phyloP scores from a whole-genome alignment of 257 asterid genomes.

The Oldenlandia corymbosa region DNA sequence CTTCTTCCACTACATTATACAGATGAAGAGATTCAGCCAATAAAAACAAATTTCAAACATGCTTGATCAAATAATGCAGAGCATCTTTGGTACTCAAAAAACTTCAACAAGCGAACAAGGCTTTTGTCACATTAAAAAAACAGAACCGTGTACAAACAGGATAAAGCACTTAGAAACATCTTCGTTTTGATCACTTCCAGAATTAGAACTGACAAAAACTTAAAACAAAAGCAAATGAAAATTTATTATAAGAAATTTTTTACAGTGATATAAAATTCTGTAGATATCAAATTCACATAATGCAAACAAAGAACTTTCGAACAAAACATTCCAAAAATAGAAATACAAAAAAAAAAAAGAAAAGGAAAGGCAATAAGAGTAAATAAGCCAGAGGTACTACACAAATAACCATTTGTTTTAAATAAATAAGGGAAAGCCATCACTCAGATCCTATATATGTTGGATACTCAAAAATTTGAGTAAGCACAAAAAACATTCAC shows the following conservation, averaged over 20 bases:
- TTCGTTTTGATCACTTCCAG: background rate
- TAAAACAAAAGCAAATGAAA: background rate
- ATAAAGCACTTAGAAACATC: background rate
- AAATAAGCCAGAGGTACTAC: no score
- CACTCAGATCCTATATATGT: no score
- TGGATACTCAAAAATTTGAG: background rate
- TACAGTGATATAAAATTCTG: background rate
- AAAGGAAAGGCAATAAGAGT: background rate
- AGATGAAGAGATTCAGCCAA: background rate
- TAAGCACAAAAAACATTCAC: background rate
- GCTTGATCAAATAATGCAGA: background rate
- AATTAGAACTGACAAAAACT: constrained; percentile 1
- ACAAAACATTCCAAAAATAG: no score
- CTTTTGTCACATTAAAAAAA: background rate
- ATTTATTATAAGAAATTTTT: background rate
- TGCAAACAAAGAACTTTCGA: background rate
- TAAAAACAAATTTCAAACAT: background rate
- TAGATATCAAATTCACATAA: background rate
- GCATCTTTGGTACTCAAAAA: background rate
- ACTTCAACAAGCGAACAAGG: no score
- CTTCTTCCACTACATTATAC: background rate
- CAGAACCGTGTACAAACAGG: background rate
- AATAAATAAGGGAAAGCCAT: no score
- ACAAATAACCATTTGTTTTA: no score
- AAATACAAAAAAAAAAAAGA: no score